phyloP scores from a whole-genome alignment of 2,329 filamentous ascomycete genomes.

The Coleophoma crateriformis region DNA sequence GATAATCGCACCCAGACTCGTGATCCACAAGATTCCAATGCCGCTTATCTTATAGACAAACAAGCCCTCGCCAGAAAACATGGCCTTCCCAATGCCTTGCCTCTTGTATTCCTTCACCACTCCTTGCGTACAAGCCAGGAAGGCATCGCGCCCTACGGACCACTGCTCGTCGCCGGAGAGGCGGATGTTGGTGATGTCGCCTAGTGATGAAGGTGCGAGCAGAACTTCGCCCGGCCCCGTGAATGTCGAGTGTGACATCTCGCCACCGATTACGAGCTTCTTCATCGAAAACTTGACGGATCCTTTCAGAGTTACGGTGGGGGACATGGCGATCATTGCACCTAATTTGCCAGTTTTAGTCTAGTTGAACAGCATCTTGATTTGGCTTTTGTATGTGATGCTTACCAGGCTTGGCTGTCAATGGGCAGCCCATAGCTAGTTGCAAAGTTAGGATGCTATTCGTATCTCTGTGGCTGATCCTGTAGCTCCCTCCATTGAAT shows the following conservation, averaged over 20 bases:
- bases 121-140: slow-evolving; percentile 80
- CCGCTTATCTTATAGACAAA: slow-evolving; percentile 87
- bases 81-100: slow-evolving; percentile 80
- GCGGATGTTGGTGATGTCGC: slow-evolving; percentile 79
- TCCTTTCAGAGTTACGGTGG: slow-evolving; percentile 78
- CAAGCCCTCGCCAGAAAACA: slow-evolving; percentile 89
- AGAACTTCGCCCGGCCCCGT: slow-evolving; percentile 89
- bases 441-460: slow-evolving; percentile 89
- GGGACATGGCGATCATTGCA: slow-evolving; percentile 92
- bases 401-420: slow-evolving; percentile 70
- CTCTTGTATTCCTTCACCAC: slow-evolving; percentile 82
- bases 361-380: no score
- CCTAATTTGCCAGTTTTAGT: slow-evolving; percentile 68
- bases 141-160: slow-evolving; percentile 83
- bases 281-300: slow-evolving; percentile 82
- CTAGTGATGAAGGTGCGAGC: slow-evolving; percentile 72
- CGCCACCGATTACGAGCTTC: slow-evolving; percentile 79
- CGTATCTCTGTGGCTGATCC: slow-evolving; percentile 85
- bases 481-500: slow-evolving; percentile 92
- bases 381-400: neutral
- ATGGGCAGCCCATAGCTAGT: slow-evolving; percentile 80
- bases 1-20: slow-evolving; percentile 92
- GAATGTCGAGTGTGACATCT: slow-evolving; percentile 73
- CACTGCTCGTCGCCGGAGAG: slow-evolving; percentile 69
- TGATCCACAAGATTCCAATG: slow-evolving; percentile 78